Base-by-base conservation (phyloP, 1,284 basidiomycete genomes). In the Trichosporon asahii region DNA sequence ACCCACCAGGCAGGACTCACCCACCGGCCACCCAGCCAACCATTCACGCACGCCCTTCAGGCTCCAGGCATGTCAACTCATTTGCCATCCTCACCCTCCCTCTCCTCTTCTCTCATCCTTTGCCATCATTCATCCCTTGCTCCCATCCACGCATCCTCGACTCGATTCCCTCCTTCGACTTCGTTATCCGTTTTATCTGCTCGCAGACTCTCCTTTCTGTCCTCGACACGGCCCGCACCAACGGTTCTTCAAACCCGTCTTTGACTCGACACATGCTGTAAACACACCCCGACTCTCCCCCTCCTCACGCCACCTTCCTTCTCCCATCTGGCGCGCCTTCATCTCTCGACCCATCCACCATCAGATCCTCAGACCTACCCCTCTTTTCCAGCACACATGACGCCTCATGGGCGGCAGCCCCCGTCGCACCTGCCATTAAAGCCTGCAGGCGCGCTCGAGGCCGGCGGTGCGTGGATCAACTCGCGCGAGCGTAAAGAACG, bases 321-420 rank as follows among this genome's bases (percentile, higher is more conserved):
- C 57, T 18, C 27, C 27, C 57, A 15, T 31, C 29, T 27, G 57
- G 57, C 57, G 57, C n/a, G 29, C 57, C 27, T 25, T 27, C 25
- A 31, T n/a, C 57, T 31, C n/a, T 31, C 57, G 15, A 61, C 15
- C 57, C 57, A 37, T 63, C 55, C 29, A 14, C 29, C 64, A 46
- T 29, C 63, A 65, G 9, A 4, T 18, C 55, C 29, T 23, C 66
- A 15, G 9, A 14, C 44, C 29, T 21, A 23, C 61, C 64, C 53
- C 35, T 29, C 63, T 35, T 31, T 33, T 53, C 25, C 67, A 40
- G 64, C 64, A 46, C 21, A n/a, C 64, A 73, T 73, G 72, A 73
- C 66, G 70, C 72, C 72, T 60, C 72, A 69, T 65, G 72, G 72
- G 69, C 72, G 72, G 66, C 72, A 71, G 72, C 72, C 72, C 35